These are phyloP conservation scores for Trichopus zeylanicus DNA, from an alignment of 116 monocot genomes.

Conservation along the genomic window DNA sequence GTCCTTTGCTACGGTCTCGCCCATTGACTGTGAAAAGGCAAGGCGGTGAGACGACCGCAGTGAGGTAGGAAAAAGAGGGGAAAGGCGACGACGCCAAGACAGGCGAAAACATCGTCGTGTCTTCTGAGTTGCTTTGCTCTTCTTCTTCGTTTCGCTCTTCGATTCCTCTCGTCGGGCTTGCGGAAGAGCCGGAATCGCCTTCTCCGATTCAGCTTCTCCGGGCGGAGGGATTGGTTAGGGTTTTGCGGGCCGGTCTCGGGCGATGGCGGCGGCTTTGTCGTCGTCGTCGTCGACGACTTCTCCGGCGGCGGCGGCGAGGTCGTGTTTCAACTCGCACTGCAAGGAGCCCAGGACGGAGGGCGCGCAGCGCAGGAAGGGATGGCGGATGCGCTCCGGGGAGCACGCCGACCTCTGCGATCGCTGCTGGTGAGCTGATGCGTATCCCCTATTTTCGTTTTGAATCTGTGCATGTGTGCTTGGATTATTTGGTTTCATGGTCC, in stretches of 20 bases:
- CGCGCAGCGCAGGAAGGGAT: slow-evolving; percentile 26
- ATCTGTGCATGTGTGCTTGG: neutral
- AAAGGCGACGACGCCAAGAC: neutral
- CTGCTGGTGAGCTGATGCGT: slow-evolving; percentile 32
- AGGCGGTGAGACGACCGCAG: neutral
- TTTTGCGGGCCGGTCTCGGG: slow-evolving; percentile 1
- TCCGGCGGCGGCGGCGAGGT: slow-evolving; percentile 18
- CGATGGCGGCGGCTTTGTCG: slow-evolving; percentile 4
- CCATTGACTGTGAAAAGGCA: neutral
- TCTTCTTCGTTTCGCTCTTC: slow-evolving; percentile 2
- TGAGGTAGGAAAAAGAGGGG: neutral
- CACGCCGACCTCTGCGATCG: slow-evolving; percentile 59
- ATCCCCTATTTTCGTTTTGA: neutral
- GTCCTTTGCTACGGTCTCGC: neutral
- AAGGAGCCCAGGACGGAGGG: slow-evolving; percentile 34
- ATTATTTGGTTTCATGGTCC: neutral
- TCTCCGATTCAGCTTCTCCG: too few relatives aligned
- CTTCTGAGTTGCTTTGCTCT: neutral
- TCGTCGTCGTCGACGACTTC: too few relatives aligned
- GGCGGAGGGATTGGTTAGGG: too few relatives aligned
- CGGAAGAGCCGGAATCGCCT: too few relatives aligned
- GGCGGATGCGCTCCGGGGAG: slow-evolving; percentile 51
- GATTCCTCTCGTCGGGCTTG: neutral
- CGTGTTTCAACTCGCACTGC: slow-evolving; percentile 52
- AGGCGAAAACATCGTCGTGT: neutral